Percentiles rank a stretch among this genome's conserved stretches.
Conservation (phyloP, 2,329 filamentous ascomycete genomes). For the Penicillium decumbens region DNA sequence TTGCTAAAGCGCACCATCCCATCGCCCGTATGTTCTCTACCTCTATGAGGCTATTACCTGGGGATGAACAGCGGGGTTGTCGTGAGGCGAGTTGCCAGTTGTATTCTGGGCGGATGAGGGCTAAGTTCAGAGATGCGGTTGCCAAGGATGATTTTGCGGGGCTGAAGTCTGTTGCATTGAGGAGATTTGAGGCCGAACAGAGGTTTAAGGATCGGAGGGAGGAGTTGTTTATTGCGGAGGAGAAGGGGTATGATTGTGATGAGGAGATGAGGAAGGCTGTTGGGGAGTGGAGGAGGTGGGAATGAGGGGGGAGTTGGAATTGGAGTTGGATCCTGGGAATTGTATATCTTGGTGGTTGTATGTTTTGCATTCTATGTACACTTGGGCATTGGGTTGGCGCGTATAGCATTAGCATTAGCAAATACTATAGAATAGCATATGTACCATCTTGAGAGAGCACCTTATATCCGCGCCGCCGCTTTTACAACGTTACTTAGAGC, state of each 20-base stretch:
- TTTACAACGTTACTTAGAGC: too few species aligned
- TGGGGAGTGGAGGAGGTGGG: constrained; percentile 52
- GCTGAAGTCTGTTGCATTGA: constrained; percentile 59
- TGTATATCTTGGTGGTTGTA: not conserved
- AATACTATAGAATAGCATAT: not conserved
- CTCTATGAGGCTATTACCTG: constrained; percentile 54
- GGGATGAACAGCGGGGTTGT: constrained; percentile 40
- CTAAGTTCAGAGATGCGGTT: constrained; percentile 64
- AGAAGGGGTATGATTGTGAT: constrained; percentile 51
- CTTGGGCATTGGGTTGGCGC: not conserved
- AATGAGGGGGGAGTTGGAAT: constrained; percentile 32
- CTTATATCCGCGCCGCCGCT: too few species aligned
- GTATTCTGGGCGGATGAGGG: constrained; percentile 74
- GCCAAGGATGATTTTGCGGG: constrained; percentile 62
- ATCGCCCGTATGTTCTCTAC: constrained; percentile 64
- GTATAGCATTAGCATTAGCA: not conserved
- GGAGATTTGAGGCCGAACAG: constrained; percentile 54
- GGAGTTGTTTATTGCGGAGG: constrained; percentile 54
- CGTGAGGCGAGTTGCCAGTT: constrained; percentile 63
- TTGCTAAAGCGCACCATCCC: constrained; percentile 50
- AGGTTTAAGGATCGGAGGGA: constrained; percentile 56
- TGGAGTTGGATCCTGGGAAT: not conserved
- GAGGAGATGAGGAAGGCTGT: constrained; percentile 47
- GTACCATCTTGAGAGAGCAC: not conserved
- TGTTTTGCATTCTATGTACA: not conserved